These are phyloP conservation scores for Citrus trifoliata DNA, from an alignment of 345 rosid species.

Conservation along the genomic window DNA sequence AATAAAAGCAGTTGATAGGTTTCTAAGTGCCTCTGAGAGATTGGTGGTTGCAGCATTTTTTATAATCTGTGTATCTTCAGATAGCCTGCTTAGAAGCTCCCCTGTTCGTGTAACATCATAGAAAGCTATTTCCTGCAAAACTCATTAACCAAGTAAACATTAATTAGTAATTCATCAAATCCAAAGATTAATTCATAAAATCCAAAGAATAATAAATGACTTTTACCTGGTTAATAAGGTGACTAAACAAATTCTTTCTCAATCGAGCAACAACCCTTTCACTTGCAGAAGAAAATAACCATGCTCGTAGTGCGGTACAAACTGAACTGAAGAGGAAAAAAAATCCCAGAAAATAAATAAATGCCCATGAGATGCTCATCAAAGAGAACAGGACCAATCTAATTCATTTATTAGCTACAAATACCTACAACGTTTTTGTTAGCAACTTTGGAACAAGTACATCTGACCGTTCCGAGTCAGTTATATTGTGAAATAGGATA, in stretches of 20 bases:
- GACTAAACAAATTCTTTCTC: conserved; percentile 51
- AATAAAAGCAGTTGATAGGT: conserved; percentile 49
- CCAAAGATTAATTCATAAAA: not conserved
- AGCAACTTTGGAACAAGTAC: not conserved
- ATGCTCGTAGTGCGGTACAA: conserved; percentile 54
- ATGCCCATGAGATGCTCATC: not conserved
- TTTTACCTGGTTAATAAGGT: conserved; percentile 53
- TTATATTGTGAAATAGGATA: not conserved
- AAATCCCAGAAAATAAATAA: not conserved
- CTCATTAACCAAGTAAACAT: not conserved
- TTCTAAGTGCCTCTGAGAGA: conserved; percentile 63
- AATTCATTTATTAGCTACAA: not conserved
- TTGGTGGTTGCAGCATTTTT: conserved; percentile 71
- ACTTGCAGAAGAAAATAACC: conserved; percentile 60
- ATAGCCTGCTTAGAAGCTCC: conserved; percentile 62
- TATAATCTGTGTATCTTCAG: conserved; percentile 66
- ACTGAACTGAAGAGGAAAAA: conserved; percentile 34
- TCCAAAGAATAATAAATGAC: not conserved
- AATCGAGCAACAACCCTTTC: conserved; percentile 68
- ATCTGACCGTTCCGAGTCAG: not conserved
- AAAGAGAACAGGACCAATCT: not conserved
- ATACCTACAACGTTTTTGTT: not conserved
- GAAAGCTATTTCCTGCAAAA: conserved; percentile 57
- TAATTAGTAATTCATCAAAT: not conserved
- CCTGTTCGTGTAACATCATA: conserved; percentile 65